Evolutionary conservation across 805 yeast genomes (phyloP).

Genomic region (Helenozyma rhizophorensis): DNA sequence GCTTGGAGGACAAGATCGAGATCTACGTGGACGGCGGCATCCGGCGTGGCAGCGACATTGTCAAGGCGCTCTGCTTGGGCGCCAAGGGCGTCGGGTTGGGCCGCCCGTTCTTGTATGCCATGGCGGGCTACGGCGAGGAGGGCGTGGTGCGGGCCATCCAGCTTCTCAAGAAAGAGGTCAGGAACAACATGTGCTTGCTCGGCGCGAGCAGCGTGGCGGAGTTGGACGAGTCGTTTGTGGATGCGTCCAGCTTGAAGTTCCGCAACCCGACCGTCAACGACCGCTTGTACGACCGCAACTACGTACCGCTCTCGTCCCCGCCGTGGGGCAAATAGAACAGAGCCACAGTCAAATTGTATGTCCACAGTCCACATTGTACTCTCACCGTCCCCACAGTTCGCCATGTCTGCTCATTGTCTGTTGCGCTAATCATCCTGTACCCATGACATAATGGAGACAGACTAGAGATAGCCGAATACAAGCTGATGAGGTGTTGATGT

Average conservation of each 20-base stretch:
- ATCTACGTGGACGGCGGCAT: slow-evolving; percentile 6
- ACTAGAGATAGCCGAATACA: too few species aligned
- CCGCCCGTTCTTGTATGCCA: slow-evolving; percentile 4
- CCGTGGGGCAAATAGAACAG: slow-evolving; percentile 2
- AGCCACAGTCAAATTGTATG: too few species aligned
- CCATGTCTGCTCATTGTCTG: too few species aligned
- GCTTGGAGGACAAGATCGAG: slow-evolving; percentile 4
- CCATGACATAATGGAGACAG: too few species aligned
- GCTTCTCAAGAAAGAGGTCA: slow-evolving; percentile 2
- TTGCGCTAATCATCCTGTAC: too few species aligned
- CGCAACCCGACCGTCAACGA: slow-evolving; percentile 2
- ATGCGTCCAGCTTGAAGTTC: slow-evolving; percentile 1
- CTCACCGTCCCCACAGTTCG: too few species aligned
- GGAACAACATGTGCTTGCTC: slow-evolving; percentile 5
- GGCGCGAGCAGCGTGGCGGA: slow-evolving; percentile 2
- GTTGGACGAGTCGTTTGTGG: slow-evolving; percentile 3
- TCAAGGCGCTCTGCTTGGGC: slow-evolving; percentile 5
- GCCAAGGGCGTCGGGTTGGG: slow-evolving; percentile 6
- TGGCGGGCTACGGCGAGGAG: slow-evolving; percentile 4
- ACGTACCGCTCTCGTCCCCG: slow-evolving; percentile 1
- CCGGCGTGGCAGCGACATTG: slow-evolving; percentile 5
- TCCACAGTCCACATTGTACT: too few species aligned
- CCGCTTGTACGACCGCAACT: slow-evolving; percentile 2
- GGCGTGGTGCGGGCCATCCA: slow-evolving; percentile 2
- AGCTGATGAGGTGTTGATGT: too few species aligned